Conservation (phyloP, 257 asterid genomes). For the Parsonsia alboflavescens region DNA sequence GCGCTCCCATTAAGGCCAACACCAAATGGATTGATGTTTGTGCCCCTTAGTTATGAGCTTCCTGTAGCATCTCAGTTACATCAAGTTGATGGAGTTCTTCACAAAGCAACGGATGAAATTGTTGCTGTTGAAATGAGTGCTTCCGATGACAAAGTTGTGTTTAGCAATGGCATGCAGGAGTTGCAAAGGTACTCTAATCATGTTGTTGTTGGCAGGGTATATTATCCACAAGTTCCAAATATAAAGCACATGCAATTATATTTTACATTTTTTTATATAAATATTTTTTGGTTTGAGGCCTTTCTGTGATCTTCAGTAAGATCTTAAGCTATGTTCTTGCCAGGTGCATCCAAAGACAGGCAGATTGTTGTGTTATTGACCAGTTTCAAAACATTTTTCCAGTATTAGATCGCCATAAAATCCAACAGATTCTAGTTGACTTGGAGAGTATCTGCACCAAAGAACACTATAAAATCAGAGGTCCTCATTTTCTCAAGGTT, state of each 20-base stretch:
- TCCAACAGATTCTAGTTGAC: conserved; percentile 71
- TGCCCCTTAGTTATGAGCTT: conserved; percentile 70
- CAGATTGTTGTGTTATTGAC: conserved; percentile 66
- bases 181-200: conserved; percentile 52
- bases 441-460: conserved; percentile 47
- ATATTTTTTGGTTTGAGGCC: not conserved
- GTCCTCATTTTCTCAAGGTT: conserved; percentile 86
- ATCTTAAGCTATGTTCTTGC: conserved; percentile 17
- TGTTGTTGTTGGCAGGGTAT: not conserved
- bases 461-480: conserved; percentile 66
- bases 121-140: conserved; percentile 65
- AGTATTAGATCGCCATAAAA: conserved; percentile 75
- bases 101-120: conserved; percentile 96
- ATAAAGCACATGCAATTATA: not conserved
- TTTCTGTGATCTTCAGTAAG: not conserved
- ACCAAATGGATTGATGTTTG: conserved; percentile 66
- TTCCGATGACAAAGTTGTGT: conserved; percentile 48
- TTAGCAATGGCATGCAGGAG: conserved; percentile 63
- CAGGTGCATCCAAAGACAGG: conserved; percentile 53
- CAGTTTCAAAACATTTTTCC: conserved; percentile 72
- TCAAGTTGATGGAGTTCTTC: conserved; percentile 78
- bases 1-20: conserved; percentile 84
- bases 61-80: conserved; percentile 66
- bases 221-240: not conserved
- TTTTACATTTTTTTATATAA: not conserved